phyloP scores from a whole-genome alignment of 139 green algal species.

The Tetradesmus obliquus region DNA sequence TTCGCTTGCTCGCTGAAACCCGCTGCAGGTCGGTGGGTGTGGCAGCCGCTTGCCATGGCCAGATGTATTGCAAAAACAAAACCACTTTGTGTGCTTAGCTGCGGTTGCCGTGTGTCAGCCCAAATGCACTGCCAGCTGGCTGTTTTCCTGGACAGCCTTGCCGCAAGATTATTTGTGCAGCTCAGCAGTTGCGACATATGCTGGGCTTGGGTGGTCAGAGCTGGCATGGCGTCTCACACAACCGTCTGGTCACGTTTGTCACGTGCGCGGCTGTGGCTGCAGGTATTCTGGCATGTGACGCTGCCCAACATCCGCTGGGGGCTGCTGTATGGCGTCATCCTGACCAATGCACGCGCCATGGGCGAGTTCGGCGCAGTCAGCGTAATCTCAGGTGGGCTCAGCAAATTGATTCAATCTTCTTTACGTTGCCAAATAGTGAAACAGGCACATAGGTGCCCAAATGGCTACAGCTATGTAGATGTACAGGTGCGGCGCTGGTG shows the following conservation, averaged over 20 bases:
- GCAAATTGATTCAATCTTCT: too few relatives aligned
- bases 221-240: neutral
- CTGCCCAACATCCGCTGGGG: slow-evolving; percentile 92
- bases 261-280: slow-evolving; percentile 25
- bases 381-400: slow-evolving; percentile 78
- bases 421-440: too few relatives aligned
- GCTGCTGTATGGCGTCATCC: slow-evolving; percentile 90
- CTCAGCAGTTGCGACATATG: neutral
- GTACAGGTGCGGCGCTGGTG: too few relatives aligned
- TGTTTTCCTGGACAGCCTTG: too few relatives aligned
- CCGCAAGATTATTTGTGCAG: neutral
- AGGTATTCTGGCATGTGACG: slow-evolving; percentile 93
- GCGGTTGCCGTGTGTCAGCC: too few relatives aligned
- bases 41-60: too few relatives aligned
- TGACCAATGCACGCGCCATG: slow-evolving; percentile 92
- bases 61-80: too few relatives aligned
- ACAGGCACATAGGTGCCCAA: too few relatives aligned
- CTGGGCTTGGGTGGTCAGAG: neutral
- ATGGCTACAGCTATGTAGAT: too few relatives aligned
- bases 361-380: slow-evolving; percentile 92
- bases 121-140: too few relatives aligned
- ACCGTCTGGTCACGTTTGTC: neutral
- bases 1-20: neutral
- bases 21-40: too few relatives aligned
- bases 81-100: too few relatives aligned